Conservation (phyloP, 176 grass and related monocot genomes). For the Juncus inflexus region DNA sequence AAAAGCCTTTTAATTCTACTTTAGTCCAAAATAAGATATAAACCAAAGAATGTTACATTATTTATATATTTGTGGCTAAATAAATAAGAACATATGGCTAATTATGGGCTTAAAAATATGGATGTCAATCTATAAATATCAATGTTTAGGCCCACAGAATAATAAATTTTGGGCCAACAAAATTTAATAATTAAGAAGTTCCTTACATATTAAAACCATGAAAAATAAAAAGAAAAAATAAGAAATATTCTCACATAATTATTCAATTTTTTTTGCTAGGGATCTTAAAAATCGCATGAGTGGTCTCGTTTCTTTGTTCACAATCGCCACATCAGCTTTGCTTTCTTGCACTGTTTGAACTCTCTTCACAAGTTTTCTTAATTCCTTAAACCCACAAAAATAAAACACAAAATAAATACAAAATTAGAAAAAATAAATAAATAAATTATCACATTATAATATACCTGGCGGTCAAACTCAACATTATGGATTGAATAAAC, state of each 20-base stretch:
- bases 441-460: neutral
- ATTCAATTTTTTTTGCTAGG: conserved; percentile 61
- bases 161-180: too few species aligned
- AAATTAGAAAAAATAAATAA: neutral
- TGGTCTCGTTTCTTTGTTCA: conserved; percentile 48
- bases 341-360: conserved; percentile 56
- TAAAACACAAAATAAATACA: conserved; percentile 22
- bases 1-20: neutral
- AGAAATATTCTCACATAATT: conserved; percentile 11
- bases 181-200: too few species aligned
- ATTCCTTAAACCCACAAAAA: conserved; percentile 38
- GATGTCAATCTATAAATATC: neutral
- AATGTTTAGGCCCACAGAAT: neutral
- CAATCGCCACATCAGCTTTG: conserved; percentile 16
- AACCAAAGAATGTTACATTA: neutral
- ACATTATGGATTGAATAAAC: conserved; percentile 73
- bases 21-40: neutral
- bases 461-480: conserved; percentile 94
- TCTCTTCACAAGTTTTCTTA: conserved; percentile 67
- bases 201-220: too few species aligned
- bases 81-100: too few species aligned
- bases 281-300: conserved; percentile 62
- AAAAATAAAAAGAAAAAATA: neutral
- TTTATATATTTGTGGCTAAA: neutral
- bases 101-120: too few species aligned